Percentiles rank a stretch among this genome's conserved stretches.
Conservation (phyloP, 1,284 basidiomycete species). For the Apiotrichum sp. region DNA sequence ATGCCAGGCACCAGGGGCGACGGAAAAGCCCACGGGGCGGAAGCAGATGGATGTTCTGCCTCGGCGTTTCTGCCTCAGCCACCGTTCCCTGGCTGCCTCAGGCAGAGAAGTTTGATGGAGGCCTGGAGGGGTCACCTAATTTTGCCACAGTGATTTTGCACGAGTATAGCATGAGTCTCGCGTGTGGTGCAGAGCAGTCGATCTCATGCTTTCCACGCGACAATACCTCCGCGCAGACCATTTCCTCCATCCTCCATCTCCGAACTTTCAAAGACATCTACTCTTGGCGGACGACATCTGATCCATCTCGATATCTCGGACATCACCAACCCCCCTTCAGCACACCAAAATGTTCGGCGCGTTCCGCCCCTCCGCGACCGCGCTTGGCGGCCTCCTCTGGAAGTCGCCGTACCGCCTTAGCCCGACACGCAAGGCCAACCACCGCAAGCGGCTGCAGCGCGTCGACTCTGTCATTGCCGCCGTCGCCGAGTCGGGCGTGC, state of each 20-base stretch:
- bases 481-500: slow-evolving; percentile 70
- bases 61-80: too few relatives aligned
- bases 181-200: neutral
- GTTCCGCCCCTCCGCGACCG: slow-evolving; percentile 26
- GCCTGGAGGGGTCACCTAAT: too few relatives aligned
- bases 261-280: too few relatives aligned
- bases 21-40: too few relatives aligned
- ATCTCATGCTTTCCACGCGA: neutral
- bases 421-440: slow-evolving; percentile 82
- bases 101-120: too few relatives aligned
- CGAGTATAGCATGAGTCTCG: neutral
- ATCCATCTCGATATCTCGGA: neutral
- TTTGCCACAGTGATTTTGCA: too few relatives aligned
- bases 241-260: neutral
- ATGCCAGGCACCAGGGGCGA: too few relatives aligned
- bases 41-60: too few relatives aligned
- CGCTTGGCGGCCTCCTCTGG: slow-evolving; percentile 46
- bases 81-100: too few relatives aligned
- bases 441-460: slow-evolving; percentile 76
- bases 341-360: slow-evolving; percentile 30
- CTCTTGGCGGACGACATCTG: neutral
- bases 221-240: slow-evolving; percentile 6
- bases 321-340: neutral
- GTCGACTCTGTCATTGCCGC: slow-evolving; percentile 91
- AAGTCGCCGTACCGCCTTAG: slow-evolving; percentile 93